Conservation (phyloP, 2,329 filamentous ascomycete species). For the Epichloe festucae region DNA sequence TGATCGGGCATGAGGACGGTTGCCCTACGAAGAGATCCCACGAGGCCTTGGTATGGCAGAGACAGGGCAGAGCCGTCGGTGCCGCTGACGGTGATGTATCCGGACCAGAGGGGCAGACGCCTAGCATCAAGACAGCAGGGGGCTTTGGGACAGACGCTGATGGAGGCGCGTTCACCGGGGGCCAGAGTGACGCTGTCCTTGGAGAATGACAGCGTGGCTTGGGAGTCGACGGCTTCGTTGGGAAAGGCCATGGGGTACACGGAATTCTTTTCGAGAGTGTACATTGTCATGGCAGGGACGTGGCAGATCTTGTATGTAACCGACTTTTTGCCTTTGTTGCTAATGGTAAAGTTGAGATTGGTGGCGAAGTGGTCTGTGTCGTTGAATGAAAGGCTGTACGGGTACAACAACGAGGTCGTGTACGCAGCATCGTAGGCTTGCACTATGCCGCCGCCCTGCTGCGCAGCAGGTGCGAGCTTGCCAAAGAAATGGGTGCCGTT, state of each 20-base stretch:
- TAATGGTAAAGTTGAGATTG: constrained; percentile 38
- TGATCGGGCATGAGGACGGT: constrained; percentile 10
- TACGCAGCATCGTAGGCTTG: constrained; percentile 46
- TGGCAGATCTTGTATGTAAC: constrained; percentile 40
- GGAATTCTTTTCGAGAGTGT: constrained; percentile 27
- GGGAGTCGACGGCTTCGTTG: constrained; percentile 26
- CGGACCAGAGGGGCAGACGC: constrained; percentile 29
- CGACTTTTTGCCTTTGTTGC: constrained; percentile 36
- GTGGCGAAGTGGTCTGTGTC: constrained; percentile 43
- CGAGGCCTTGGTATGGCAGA: constrained; percentile 27
- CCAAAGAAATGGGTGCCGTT: constrained; percentile 22
- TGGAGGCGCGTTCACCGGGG: constrained; percentile 26
- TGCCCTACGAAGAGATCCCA: constrained; percentile 19
- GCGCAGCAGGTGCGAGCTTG: constrained; percentile 39
- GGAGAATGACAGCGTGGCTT: constrained; percentile 30
- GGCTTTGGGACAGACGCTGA: constrained; percentile 32
- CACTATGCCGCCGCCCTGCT: constrained; percentile 47
- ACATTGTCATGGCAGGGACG: constrained; percentile 36
- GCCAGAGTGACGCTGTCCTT: constrained; percentile 29
- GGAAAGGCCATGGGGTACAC: constrained; percentile 31
- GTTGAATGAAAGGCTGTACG: constrained; percentile 47
- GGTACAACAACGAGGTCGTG: constrained; percentile 36
- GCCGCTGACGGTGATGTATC: constrained; percentile 27
- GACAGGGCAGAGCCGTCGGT: constrained; percentile 22
- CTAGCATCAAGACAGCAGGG: constrained; percentile 22